phyloP scores from a whole-genome alignment of 495 filamentous ascomycete species.

The Penicillium macrosclerotiorum region DNA sequence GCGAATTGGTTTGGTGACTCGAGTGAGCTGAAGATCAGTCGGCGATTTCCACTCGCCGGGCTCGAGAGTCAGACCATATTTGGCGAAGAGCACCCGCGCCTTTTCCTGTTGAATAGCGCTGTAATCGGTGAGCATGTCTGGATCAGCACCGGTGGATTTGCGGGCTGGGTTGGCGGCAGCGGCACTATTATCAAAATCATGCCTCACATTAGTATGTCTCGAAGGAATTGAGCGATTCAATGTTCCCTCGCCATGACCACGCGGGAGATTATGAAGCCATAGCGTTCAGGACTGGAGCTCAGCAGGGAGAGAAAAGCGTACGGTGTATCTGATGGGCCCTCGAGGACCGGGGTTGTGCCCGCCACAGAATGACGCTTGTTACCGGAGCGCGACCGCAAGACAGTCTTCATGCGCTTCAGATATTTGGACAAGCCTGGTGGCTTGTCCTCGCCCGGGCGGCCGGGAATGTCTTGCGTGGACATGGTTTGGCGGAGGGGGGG shows the following conservation, averaged over 20 bases:
- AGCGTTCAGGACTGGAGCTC: too few species aligned
- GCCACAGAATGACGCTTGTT: slow-evolving; percentile 39
- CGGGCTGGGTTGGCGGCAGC: slow-evolving; percentile 14
- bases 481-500: too few species aligned
- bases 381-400: slow-evolving; percentile 52
- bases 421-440: slow-evolving; percentile 62
- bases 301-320: slow-evolving; percentile 11
- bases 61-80: slow-evolving; percentile 70
- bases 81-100: slow-evolving; percentile 67
- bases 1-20: slow-evolving; percentile 84
- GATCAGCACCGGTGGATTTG: slow-evolving; percentile 20
- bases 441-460: slow-evolving; percentile 43
- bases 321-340: slow-evolving; percentile 9
- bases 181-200: too few species aligned
- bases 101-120: slow-evolving; percentile 58
- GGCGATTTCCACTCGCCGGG: slow-evolving; percentile 65
- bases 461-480: slow-evolving; percentile 24
- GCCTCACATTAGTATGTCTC: too few species aligned
- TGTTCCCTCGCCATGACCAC: too few species aligned
- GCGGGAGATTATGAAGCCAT: too few species aligned
- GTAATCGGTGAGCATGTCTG: slow-evolving; percentile 32
- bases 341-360: slow-evolving; percentile 6
- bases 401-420: slow-evolving; percentile 61
- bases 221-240: too few species aligned
- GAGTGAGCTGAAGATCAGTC: slow-evolving; percentile 56